Evolutionary conservation across 306 rosid genomes (phyloP).

Genomic region (Prosopis cineraria): DNA sequence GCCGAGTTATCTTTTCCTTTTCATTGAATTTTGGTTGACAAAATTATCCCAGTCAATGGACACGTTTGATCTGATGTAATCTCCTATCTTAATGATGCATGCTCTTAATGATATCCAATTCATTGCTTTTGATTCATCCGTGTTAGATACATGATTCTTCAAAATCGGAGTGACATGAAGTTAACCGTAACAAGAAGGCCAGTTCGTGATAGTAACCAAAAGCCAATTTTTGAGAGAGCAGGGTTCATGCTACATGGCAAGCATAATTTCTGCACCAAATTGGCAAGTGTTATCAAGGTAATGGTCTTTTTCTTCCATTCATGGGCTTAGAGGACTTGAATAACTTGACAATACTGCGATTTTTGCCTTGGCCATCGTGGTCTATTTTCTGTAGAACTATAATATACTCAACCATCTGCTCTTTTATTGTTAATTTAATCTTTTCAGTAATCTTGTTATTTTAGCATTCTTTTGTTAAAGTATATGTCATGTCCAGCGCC

Average conservation of each 20-base stretch:
- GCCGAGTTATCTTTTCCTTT: neutral
- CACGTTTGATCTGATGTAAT: conserved; percentile 15
- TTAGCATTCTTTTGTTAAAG: neutral
- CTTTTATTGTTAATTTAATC: neutral
- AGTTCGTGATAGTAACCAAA: conserved; percentile 32
- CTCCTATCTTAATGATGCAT: conserved; percentile 23
- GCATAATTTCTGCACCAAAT: conserved; percentile 72
- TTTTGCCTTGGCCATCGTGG: conserved; percentile 1
- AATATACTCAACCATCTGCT: neutral
- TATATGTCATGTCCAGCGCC: neutral
- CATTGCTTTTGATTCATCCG: conserved; percentile 27
- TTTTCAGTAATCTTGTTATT: neutral
- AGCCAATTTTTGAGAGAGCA: conserved; percentile 59
- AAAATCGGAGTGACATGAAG: conserved; percentile 48
- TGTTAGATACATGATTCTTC: conserved; percentile 70
- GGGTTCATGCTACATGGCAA: conserved; percentile 91
- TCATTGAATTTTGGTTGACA: neutral
- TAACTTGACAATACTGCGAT: conserved; percentile 3
- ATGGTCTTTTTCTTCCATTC: conserved; percentile 2
- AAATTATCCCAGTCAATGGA: neutral
- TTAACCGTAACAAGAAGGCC: conserved; percentile 43
- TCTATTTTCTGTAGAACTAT: conserved; percentile 1
- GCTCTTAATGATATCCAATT: conserved; percentile 9
- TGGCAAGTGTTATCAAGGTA: conserved; percentile 66
- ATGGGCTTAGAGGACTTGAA: neutral